phyloP scores from a whole-genome alignment of 495 filamentous ascomycete genomes.

The Poronia punctata region DNA sequence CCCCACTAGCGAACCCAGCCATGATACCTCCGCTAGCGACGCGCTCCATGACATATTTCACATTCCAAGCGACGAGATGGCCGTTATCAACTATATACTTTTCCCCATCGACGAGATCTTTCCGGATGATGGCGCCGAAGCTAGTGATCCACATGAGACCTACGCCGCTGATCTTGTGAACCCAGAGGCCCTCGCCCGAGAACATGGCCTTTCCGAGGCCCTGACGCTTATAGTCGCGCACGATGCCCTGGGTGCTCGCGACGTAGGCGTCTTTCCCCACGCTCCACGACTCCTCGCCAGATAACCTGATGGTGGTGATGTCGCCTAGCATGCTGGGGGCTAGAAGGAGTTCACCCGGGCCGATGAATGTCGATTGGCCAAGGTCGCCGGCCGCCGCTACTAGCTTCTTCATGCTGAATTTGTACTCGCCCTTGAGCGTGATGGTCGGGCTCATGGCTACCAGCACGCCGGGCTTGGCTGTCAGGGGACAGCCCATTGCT shows the following conservation, averaged over 20 bases:
- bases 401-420: constrained; percentile 80
- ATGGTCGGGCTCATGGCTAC: constrained; percentile 90
- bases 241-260: constrained; percentile 66
- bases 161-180: constrained; percentile 74
- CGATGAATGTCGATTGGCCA: constrained; percentile 72
- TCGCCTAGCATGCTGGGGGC: constrained; percentile 78
- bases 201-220: constrained; percentile 89
- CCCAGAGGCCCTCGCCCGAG: constrained; percentile 84
- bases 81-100: constrained; percentile 93
- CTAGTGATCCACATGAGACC: constrained; percentile 85
- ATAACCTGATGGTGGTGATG: constrained; percentile 70
- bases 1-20: constrained; percentile 65
- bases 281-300: constrained; percentile 64
- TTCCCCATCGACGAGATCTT: constrained; percentile 78
- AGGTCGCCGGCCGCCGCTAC: constrained; percentile 71
- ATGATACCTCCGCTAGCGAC: constrained; percentile 86
- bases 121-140: constrained; percentile 90
- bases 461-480: constrained; percentile 76
- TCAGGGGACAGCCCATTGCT: constrained; percentile 79
- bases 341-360: constrained; percentile 83
- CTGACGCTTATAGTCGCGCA: constrained; percentile 80
- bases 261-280: constrained; percentile 79
- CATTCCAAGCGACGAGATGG: constrained; percentile 95
- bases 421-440: constrained; percentile 69
- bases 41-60: constrained; percentile 83